Evolutionary conservation across 2,329 filamentous ascomycete species (phyloP).

Genomic region (Ceratocystis albifundus): DNA sequence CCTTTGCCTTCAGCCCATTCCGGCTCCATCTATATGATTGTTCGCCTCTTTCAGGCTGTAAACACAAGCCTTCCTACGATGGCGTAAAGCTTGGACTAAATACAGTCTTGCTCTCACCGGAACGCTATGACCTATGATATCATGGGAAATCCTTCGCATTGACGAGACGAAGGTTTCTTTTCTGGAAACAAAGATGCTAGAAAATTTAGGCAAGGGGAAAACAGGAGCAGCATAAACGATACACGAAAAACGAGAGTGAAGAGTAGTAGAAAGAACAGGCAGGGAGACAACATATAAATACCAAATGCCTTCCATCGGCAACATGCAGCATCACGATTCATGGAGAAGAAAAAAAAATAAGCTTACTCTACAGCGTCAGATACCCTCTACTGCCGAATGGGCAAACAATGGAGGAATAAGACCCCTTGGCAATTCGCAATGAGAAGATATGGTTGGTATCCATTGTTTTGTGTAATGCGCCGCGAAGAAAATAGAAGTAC

Average conservation of each 20-base stretch:
- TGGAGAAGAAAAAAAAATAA: neutral
- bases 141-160: slow-evolving; percentile 1
- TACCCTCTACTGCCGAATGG: neutral
- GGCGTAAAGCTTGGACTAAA: neutral
- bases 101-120: neutral
- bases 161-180: neutral
- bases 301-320: too few species aligned
- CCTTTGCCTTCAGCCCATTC: neutral
- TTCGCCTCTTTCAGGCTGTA: slow-evolving; percentile 2
- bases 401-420: neutral
- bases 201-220: too few species aligned
- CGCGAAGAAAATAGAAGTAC: neutral
- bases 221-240: neutral
- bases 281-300: too few species aligned
- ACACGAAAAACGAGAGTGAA: neutral
- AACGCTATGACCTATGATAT: slow-evolving; percentile 6
- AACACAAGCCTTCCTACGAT: neutral
- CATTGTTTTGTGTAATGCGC: neutral
- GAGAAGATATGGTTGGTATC: neutral
- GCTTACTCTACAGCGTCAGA: neutral
- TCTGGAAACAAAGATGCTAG: neutral
- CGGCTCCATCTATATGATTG: neutral
- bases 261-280: neutral
- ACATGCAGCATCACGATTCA: neutral
- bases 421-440: neutral